These are phyloP conservation scores for Gonapodya prolifera DNA, from an alignment of 192 early-diverging fungal genomes.

Conservation along the genomic window DNA sequence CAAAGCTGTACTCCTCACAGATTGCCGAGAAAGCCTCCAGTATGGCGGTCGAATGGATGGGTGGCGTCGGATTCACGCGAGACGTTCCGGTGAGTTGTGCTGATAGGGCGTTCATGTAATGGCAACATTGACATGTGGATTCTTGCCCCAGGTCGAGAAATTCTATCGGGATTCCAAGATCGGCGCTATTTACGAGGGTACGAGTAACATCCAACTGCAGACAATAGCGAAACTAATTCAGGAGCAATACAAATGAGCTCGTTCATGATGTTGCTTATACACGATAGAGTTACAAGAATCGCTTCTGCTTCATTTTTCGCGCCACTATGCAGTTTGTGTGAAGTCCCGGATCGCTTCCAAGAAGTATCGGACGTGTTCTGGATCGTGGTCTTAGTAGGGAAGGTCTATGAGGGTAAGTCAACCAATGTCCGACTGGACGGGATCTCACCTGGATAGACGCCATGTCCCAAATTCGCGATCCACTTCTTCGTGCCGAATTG, in stretches of 20 bases:
- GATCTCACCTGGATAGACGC: slow-evolving; percentile 79
- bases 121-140: background rate
- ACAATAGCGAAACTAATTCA: slow-evolving; percentile 61
- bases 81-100: background rate
- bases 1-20: slow-evolving; percentile 91
- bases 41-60: slow-evolving; percentile 92
- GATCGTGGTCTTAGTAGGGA: slow-evolving; percentile 29
- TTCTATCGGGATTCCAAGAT: slow-evolving; percentile 96
- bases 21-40: slow-evolving; percentile 83
- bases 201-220: slow-evolving; percentile 93
- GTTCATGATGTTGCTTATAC: no score
- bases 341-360: slow-evolving; percentile 25
- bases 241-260: background rate
- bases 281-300: no score
- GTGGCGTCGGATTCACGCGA: slow-evolving; percentile 94
- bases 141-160: slow-evolving; percentile 75
- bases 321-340: no score
- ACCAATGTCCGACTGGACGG: slow-evolving; percentile 27
- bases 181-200: slow-evolving; percentile 60
- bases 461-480: slow-evolving; percentile 95
- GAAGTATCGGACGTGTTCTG: slow-evolving; percentile 31
- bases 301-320: no score
- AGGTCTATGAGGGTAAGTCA: background rate
- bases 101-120: background rate
- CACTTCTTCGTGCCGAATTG: slow-evolving; percentile 31